Base-by-base conservation (phyloP, 2,329 filamentous ascomycete genomes). In the Trichoderma cornu-damae region DNA sequence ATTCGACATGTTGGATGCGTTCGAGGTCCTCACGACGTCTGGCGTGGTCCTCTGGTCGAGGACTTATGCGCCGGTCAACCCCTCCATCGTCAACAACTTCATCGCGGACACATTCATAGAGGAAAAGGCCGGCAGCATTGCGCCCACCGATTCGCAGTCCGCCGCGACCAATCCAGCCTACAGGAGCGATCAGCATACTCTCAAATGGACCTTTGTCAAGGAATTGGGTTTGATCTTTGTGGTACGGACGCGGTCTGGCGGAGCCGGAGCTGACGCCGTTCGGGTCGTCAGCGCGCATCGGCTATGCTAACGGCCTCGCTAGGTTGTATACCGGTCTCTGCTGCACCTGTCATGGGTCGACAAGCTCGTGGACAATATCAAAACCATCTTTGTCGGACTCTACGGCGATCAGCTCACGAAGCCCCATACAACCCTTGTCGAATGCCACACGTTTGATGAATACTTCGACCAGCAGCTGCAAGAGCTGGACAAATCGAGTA, bases 61-160 rank as follows among this genome's bases (percentile, higher is more conserved):
- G 70, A 87, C 85, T 24, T 96, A 93, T 71, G 85, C 87, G 55
- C 81, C 87, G 2, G 85, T 96, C 69, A 91, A 85, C 70, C 83
- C 89, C 42, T 85, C 88, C 65, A 80, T 96, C 63, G 86, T 99
- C 78, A 96, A 99, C 78, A 88, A 84, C 77, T 87, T 99, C 72
- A 96, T 99, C 74, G 86, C 87, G 71, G 91, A 97, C 73, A 90
- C 96, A 69, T 96, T 99, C 71, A 96, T 99, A 69, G 94, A 99
- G 75, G 93, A 96, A 77, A 92, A 89, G 72, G 82, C 83, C 60
- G 80, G 84, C 58, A 79, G 79, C 50, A 78, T 81, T 53, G 77
- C 82, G 56, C 78, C 84, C 52, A 83, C 84, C 63, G 81, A 85
- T 60, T 74, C 79, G 47, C 76, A 74, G 49, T 83, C 85, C 6